A percentile compares a stretch with the other conserved stretches of the same genome.
phyloP scores from a whole-genome alignment of 2,329 filamentous ascomycete genomes.

The Pestalotiopsis sp. region DNA sequence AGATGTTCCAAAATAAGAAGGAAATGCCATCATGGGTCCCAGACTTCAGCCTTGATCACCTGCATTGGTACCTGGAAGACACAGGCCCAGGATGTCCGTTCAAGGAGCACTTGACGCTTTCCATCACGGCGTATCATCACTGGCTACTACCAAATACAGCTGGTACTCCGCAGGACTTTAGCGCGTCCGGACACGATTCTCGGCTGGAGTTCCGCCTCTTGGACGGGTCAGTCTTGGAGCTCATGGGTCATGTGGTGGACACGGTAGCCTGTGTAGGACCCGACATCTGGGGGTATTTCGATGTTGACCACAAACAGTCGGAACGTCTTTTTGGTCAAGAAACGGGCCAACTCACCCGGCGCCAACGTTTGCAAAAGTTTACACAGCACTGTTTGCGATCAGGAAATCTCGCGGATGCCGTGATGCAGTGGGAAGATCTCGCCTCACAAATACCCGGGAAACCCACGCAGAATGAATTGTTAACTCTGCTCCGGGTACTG shows the following conservation, averaged over 20 bases:
- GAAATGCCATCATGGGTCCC: neutral
- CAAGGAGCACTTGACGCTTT: neutral
- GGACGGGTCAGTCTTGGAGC: neutral
- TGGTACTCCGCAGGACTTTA: neutral
- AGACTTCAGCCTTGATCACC: neutral
- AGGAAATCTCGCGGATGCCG: neutral
- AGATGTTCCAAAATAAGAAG: neutral
- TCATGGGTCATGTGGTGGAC: neutral
- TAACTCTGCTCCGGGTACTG: neutral
- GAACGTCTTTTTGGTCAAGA: neutral
- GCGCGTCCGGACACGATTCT: neutral
- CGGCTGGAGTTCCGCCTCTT: neutral
- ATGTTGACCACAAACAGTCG: neutral
- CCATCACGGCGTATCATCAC: neutral
- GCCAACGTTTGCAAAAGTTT: neutral
- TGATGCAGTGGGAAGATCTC: neutral
- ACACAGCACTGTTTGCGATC: neutral
- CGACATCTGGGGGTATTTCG: neutral
- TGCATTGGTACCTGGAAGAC: neutral
- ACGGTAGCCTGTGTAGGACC: neutral
- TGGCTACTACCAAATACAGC: neutral
- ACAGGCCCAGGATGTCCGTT: neutral
- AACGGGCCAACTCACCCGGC: neutral
- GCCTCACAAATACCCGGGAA: neutral
- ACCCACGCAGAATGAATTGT: neutral